Conservation (phyloP, 2,329 filamentous ascomycete species). For the Monascus ruber region DNA sequence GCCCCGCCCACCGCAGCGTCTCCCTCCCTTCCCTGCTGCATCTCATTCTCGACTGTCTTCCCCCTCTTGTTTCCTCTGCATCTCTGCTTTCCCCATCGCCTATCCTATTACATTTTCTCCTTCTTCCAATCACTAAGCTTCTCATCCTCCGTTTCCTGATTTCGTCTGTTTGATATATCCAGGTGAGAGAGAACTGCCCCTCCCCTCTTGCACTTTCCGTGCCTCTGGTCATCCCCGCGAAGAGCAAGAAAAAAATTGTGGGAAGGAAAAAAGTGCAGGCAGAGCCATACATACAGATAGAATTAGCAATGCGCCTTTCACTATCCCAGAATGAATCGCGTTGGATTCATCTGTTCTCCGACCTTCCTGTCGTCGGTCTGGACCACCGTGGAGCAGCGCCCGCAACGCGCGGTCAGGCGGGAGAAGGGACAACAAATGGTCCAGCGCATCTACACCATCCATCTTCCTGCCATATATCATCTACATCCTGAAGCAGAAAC, state of each 20-base stretch:
- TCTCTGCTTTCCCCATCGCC: slow-evolving; percentile 14
- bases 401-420: neutral
- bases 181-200: no score
- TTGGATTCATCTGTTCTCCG: neutral
- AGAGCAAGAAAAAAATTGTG: no score
- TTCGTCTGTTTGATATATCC: neutral
- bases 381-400: neutral
- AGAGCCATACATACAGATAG: no score
- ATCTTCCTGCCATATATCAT: neutral
- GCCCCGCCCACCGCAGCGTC: neutral
- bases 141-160: neutral
- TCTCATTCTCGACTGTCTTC: neutral
- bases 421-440: neutral
- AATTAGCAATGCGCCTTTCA: no score
- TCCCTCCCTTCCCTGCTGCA: slow-evolving; percentile 6
- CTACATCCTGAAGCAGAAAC: no score
- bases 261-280: no score
- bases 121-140: neutral
- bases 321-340: neutral
- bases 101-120: slow-evolving; percentile 1
- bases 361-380: neutral
- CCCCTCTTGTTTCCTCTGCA: slow-evolving; percentile 6
- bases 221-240: neutral
- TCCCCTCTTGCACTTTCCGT: slow-evolving; percentile 1
- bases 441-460: neutral